Conservation (phyloP, 2,329 filamentous ascomycete genomes). For the Diplocarpon mali region DNA sequence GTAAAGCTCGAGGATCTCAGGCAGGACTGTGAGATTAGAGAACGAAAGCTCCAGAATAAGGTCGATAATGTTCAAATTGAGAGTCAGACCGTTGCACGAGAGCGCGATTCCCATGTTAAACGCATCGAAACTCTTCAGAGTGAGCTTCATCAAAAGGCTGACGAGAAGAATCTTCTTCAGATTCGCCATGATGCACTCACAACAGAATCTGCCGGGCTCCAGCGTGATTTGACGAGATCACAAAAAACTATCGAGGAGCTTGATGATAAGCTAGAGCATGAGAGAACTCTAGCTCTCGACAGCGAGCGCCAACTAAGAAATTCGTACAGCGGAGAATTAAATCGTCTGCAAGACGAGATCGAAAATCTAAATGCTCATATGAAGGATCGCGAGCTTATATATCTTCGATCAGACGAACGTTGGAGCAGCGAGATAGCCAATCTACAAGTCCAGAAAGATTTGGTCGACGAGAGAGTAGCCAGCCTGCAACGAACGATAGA, state of each 20-base stretch:
- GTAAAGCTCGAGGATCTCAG: conserved; percentile 31
- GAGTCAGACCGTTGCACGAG: conserved; percentile 23
- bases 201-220: conserved; percentile 54
- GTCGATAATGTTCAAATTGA: conserved; percentile 33
- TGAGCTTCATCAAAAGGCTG: conserved; percentile 46
- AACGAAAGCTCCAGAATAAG: conserved; percentile 30
- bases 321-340: conserved; percentile 43
- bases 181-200: conserved; percentile 56
- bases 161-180: conserved; percentile 61
- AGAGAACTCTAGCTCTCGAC: conserved; percentile 30
- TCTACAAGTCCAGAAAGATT: conserved; percentile 53
- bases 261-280: conserved; percentile 36
- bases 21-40: conserved; percentile 22
- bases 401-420: conserved; percentile 59
- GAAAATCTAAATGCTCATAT: conserved; percentile 46
- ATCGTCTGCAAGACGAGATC: conserved; percentile 39
- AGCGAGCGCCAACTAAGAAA: conserved; percentile 48
- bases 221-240: conserved; percentile 46
- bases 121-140: conserved; percentile 43
- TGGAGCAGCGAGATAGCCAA: conserved; percentile 59
- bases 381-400: conserved; percentile 58
- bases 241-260: conserved; percentile 35
- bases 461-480: conserved; percentile 54
- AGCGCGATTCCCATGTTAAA: conserved; percentile 16
- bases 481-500: conserved; percentile 63